A percentile compares a stretch with the other conserved stretches of the same genome.
These are phyloP conservation scores for Hygrophoropsis aurantiaca DNA, from an alignment of 768 basidiomycete species.

Conservation along the genomic window DNA sequence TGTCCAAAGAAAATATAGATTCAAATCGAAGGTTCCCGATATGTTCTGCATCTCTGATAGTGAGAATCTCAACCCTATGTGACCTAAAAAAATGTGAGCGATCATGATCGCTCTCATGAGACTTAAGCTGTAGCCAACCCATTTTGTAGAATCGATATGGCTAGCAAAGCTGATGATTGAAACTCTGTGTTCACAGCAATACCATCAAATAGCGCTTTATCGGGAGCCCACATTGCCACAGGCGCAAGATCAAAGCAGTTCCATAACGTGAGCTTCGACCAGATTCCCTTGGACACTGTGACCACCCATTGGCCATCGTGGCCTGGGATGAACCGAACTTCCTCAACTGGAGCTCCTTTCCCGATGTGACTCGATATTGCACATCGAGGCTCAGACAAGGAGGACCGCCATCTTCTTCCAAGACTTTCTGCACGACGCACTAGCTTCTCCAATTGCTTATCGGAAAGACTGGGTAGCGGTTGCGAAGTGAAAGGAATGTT, in stretches of 20 bases:
- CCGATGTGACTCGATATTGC: conserved; percentile 19
- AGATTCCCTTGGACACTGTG: conserved; percentile 58
- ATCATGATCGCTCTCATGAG: conserved; percentile 3
- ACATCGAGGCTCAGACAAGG: conserved; percentile 12
- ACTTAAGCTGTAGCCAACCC: conserved; percentile 38
- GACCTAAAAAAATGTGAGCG: conserved; percentile 18
- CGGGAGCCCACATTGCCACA: conserved; percentile 52
- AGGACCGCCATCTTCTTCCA: conserved; percentile 49
- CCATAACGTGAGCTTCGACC: conserved; percentile 61
- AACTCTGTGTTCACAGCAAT: conserved; percentile 50
- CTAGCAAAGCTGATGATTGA: conserved; percentile 46
- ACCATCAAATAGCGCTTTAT: conserved; percentile 52
- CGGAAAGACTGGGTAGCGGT: conserved; percentile 35
- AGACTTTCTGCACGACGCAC: conserved; percentile 47
- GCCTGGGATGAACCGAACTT: conserved; percentile 54
- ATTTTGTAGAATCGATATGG: conserved; percentile 46
- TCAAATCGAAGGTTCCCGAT: conserved; percentile 24
- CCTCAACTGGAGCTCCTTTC: conserved; percentile 45
- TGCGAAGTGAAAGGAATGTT: conserved; percentile 52
- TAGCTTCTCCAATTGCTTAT: conserved; percentile 43
- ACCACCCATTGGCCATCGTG: conserved; percentile 44
- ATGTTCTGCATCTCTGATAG: conserved; percentile 12
- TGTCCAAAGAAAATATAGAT: conserved; percentile 34
- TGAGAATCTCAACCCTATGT: conserved; percentile 28
- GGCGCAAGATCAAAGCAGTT: conserved; percentile 31